phyloP scores from a whole-genome alignment of 2,329 filamentous ascomycete genomes.

The Ophiostoma piceae region DNA sequence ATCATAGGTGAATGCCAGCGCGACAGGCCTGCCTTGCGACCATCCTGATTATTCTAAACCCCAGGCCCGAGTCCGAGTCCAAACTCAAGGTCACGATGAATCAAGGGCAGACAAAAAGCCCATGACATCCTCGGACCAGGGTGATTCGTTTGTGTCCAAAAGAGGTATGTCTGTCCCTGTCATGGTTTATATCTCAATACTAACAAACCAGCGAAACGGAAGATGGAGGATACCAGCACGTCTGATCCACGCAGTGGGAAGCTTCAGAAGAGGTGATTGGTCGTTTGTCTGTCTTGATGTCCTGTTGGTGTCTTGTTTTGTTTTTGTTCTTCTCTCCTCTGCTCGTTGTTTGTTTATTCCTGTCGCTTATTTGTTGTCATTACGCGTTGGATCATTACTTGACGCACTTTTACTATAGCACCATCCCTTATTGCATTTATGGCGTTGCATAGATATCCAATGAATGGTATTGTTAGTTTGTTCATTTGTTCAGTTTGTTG shows the following conservation, averaged over 20 bases:
- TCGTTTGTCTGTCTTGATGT: background rate
- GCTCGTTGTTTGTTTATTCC: background rate
- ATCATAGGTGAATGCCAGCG: background rate
- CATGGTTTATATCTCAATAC: background rate
- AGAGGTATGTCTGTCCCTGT: background rate
- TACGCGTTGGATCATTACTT: background rate
- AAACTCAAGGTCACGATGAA: background rate
- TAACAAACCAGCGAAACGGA: background rate
- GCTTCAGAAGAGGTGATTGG: background rate
- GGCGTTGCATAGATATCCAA: slow-evolving; percentile 7
- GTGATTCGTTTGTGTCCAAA: background rate
- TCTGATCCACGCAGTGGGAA: background rate
- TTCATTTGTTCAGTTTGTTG: background rate
- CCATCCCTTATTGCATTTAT: background rate
- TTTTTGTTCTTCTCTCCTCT: background rate
- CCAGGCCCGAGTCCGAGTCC: background rate
- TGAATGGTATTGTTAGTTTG: background rate
- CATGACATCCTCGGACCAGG: too few species aligned
- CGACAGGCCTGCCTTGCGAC: background rate
- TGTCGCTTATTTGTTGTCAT: background rate
- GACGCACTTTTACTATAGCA: background rate
- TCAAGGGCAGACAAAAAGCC: background rate
- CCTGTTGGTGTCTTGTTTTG: background rate
- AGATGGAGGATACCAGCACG: background rate
- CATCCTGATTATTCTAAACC: too few species aligned